These are phyloP conservation scores for Xylaria castorea DNA, from an alignment of 495 filamentous ascomycete genomes.

Conservation along the genomic window DNA sequence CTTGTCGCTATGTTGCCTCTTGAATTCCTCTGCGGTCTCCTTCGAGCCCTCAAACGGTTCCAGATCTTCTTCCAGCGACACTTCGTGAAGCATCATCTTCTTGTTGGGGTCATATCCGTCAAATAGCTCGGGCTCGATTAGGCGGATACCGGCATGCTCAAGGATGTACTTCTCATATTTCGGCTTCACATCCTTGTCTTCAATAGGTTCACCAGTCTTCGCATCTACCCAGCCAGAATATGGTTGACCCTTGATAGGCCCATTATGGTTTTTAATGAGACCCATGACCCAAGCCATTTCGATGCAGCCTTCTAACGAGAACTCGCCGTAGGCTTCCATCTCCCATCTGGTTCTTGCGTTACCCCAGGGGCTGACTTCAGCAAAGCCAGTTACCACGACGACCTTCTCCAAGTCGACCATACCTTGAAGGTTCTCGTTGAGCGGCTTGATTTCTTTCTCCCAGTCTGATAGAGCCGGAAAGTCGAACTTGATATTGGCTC, in stretches of 20 bases:
- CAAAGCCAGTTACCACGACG: conserved; percentile 95
- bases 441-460: conserved; percentile 86
- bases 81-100: conserved; percentile 97
- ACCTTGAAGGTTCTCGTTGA: conserved; percentile 85
- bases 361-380: conserved; percentile 97
- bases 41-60: conserved; percentile 97
- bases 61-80: conserved; percentile 94
- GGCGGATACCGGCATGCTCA: conserved; percentile 95
- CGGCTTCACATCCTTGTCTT: conserved; percentile 95
- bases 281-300: conserved; percentile 99
- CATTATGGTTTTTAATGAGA: conserved; percentile 97
- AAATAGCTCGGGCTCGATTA: conserved; percentile 97
- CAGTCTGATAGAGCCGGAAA: conserved; percentile 91
- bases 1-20: conserved; percentile 94
- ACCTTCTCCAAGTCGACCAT: conserved; percentile 99
- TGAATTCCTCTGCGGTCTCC: conserved; percentile 97
- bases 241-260: conserved; percentile 94
- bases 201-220: conserved; percentile 92
- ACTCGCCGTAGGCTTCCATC: conserved; percentile 96
- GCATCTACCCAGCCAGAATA: conserved; percentile 98
- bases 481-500: conserved; percentile 96
- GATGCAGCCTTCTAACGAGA: conserved; percentile 96
- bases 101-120: conserved; percentile 96
- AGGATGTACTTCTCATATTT: conserved; percentile 97
- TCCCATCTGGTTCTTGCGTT: conserved; percentile 98